These are phyloP conservation scores for Fusarium bactridioides DNA, from an alignment of 2,329 filamentous ascomycete genomes.

Conservation along the genomic window DNA sequence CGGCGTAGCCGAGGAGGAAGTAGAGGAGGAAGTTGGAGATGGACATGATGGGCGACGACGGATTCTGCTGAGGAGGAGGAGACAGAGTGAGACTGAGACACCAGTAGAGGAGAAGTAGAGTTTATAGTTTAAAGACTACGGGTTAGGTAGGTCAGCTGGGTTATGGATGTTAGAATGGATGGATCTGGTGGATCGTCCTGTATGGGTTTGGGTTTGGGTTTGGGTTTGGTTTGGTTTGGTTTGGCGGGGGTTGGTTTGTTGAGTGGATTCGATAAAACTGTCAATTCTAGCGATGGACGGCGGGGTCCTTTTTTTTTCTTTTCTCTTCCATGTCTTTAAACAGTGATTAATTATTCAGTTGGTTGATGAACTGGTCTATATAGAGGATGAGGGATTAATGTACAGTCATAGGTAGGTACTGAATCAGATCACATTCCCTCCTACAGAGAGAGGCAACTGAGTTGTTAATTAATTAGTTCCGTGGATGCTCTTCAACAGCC, in stretches of 20 bases:
- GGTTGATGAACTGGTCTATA: background rate
- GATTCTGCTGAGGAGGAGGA: background rate
- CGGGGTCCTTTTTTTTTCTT: slow-evolving; percentile 17
- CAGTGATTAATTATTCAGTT: background rate
- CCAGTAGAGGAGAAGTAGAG: background rate
- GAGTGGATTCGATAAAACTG: slow-evolving; percentile 1
- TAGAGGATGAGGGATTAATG: background rate
- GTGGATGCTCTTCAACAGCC: background rate
- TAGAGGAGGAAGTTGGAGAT: slow-evolving; percentile 52
- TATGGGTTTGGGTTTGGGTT: background rate
- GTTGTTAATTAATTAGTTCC: background rate
- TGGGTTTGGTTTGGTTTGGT: background rate
- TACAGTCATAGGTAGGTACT: slow-evolving; percentile 5
- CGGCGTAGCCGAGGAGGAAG: slow-evolving; percentile 60
- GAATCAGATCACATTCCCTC: background rate
- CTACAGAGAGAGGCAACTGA: background rate
- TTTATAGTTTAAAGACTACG: background rate
- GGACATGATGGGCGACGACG: slow-evolving; percentile 45
- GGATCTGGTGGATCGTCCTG: background rate
- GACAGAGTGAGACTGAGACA: slow-evolving; percentile 1
- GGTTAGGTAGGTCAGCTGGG: slow-evolving; percentile 17
- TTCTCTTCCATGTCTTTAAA: background rate
- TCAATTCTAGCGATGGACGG: slow-evolving; percentile 12
- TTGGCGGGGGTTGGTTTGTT: slow-evolving; percentile 33
- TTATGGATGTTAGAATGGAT: slow-evolving; percentile 3